A percentile compares a stretch with the other conserved stretches of the same genome.
These are phyloP conservation scores for Clonostachys rhizophaga DNA, from an alignment of 2,329 filamentous ascomycete species.

Conservation along the genomic window DNA sequence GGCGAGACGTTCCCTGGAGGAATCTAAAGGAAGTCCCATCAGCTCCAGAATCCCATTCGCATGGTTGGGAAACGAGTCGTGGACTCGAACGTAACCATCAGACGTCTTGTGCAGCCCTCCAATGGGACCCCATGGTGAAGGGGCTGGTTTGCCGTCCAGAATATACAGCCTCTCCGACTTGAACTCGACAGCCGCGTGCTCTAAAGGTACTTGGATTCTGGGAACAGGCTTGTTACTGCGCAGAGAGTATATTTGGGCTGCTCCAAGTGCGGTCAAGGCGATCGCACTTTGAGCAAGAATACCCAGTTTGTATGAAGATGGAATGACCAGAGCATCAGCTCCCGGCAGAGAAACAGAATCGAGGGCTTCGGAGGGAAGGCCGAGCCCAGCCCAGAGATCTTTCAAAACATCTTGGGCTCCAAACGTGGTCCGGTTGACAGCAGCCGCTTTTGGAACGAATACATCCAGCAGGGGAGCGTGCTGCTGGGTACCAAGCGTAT, in stretches of 20 bases:
- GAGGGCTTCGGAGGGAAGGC: conserved; percentile 5
- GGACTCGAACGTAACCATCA: conserved; percentile 49
- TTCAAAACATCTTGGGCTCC: conserved; percentile 5
- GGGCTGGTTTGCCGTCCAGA: conserved; percentile 26
- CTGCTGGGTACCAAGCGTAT: conserved; percentile 30
- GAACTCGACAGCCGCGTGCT: conserved; percentile 46
- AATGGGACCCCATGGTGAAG: conserved; percentile 31
- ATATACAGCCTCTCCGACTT: conserved; percentile 44
- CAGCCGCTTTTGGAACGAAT: conserved; percentile 4
- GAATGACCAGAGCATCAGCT: conserved; percentile 16
- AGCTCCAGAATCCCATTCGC: conserved; percentile 33
- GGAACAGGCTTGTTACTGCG: conserved; percentile 21
- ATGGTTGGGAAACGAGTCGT: conserved; percentile 50
- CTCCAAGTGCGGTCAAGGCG: conserved; percentile 41
- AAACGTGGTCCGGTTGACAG: neutral
- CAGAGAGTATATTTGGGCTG: conserved; percentile 35
- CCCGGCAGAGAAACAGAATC: conserved; percentile 8
- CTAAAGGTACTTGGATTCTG: conserved; percentile 31
- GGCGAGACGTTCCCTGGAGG: conserved; percentile 30
- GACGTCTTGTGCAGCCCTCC: conserved; percentile 44
- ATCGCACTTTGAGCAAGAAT: conserved; percentile 48
- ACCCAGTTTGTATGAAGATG: conserved; percentile 50
- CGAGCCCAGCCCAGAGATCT: conserved; percentile 4
- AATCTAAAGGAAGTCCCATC: conserved; percentile 25
- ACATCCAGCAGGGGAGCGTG: conserved; percentile 25